Percentiles rank a stretch among this genome's conserved stretches.
These are phyloP conservation scores for Aaosphaeria arxii DNA, from an alignment of 2,329 filamentous ascomycete species.

Conservation along the genomic window DNA sequence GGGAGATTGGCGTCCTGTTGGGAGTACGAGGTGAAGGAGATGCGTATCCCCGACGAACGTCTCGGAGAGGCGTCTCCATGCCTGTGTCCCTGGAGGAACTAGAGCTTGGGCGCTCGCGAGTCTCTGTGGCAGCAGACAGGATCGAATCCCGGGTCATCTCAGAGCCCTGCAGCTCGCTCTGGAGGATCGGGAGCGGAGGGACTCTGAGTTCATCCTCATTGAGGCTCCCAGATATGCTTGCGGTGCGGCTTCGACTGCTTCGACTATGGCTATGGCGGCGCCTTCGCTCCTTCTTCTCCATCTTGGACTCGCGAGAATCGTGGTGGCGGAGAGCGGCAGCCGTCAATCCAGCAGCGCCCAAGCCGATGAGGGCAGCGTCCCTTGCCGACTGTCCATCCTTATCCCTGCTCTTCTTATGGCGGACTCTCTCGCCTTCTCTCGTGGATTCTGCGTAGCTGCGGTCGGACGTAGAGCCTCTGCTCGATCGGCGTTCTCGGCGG, in stretches of 20 bases:
- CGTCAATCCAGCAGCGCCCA: conserved; percentile 56
- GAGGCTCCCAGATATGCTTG: conserved; percentile 52
- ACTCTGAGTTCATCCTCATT: conserved; percentile 55
- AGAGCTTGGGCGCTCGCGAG: conserved; percentile 57
- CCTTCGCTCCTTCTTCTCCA: conserved; percentile 43
- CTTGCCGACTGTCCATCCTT: conserved; percentile 43
- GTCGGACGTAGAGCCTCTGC: conserved; percentile 49
- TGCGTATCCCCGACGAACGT: conserved; percentile 58
- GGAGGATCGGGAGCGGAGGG: conserved; percentile 77
- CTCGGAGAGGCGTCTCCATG: conserved; percentile 54
- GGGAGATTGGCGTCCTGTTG: conserved; percentile 56
- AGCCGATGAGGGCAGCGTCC: conserved; percentile 54
- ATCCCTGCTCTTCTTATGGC: conserved; percentile 54
- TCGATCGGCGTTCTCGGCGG: conserved; percentile 54
- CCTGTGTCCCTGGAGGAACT: conserved; percentile 57
- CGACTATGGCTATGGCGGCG: conserved; percentile 44
- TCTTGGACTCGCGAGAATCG: conserved; percentile 56
- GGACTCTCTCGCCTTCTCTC: conserved; percentile 48
- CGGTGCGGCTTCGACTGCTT: conserved; percentile 51
- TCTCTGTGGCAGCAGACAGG: conserved; percentile 73
- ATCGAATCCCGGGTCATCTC: conserved; percentile 88
- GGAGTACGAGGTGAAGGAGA: conserved; percentile 63
- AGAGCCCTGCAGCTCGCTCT: conserved; percentile 81
- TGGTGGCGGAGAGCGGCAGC: conserved; percentile 62
- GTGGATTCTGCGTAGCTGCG: conserved; percentile 34